These are phyloP conservation scores for Polygonum maritimum DNA, from an alignment of 148 eudicot genomes.

Conservation along the genomic window DNA sequence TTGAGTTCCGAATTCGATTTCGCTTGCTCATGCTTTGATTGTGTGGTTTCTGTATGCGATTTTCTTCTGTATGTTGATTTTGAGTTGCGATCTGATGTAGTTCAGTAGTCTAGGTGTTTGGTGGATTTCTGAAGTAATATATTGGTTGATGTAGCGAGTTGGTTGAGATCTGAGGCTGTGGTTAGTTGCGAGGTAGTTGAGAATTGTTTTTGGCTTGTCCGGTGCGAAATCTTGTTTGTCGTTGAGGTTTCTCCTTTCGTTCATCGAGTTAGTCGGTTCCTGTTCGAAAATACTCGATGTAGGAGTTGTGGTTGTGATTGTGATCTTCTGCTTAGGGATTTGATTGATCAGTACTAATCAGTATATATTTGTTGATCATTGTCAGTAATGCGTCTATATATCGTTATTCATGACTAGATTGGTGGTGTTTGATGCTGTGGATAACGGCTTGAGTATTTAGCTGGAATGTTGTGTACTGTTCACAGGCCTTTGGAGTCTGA, in stretches of 20 bases:
- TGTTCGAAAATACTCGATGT: background rate
- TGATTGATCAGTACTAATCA: background rate
- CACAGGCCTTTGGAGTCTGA: constrained; percentile 27
- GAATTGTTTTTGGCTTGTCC: background rate
- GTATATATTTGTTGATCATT: background rate
- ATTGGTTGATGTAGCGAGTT: background rate
- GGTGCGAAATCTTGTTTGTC: background rate
- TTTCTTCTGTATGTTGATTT: background rate
- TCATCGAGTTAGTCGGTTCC: background rate
- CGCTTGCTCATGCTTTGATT: background rate
- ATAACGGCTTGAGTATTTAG: background rate
- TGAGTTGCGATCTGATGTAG: background rate
- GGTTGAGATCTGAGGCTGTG: background rate
- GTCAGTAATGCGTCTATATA: background rate
- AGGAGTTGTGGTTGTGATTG: background rate
- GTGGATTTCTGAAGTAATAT: background rate
- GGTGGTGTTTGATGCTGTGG: background rate
- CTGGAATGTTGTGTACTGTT: background rate
- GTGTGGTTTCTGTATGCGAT: background rate
- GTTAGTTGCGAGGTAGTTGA: background rate
- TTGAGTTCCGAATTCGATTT: background rate
- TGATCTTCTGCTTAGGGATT: background rate
- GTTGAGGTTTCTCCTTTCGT: background rate
- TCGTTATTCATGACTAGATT: too few species aligned
- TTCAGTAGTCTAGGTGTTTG: background rate